Evolutionary conservation across 2,329 filamentous ascomycete species (phyloP), one percentile per base, ranked within the genome.

Genomic region (Claviceps spartinae): DNA sequence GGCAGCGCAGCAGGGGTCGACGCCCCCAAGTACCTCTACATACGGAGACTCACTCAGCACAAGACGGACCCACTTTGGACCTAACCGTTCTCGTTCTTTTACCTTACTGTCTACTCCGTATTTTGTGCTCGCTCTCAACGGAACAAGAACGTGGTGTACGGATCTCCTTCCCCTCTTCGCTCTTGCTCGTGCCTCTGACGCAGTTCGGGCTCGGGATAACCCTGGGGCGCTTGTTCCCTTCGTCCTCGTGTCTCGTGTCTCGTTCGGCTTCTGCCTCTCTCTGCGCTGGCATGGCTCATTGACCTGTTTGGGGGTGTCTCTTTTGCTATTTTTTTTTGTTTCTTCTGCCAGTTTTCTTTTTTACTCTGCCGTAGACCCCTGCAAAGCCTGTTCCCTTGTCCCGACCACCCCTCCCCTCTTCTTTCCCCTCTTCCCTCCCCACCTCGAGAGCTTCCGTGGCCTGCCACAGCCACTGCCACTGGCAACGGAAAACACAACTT

Each of bases 21-120:
- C 16, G 34, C n/a, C 34, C 41, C 34, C 41, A 53, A 50, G 51
- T 50, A 49, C 47, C 51, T 50, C 36, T 49, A 53, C 51, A 24
- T 36, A 11, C 5, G 24, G 47, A 47, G 47, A 36, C 47, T 36
- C 49, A 48, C 36, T 51, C 26, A 46, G 22, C 47, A 30, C 16
- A 7, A 7, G 30, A 34, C 30, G 26, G 37, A 3, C 45, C 50
- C 45, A 30, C 45, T 52, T 42, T 36, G 11, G 47, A 41, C 37
- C 37, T n/a, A 40, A 41, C 36, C 14, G 13, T 20, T 30, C 22
- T 48, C 47, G 47, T 9, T 48, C 30, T 48, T 48, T 48, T 40
- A 2, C 18, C 41, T 48, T 40, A 2, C 18, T 34, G n/a, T 47
- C 24, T 46, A 22, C 22, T 22, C 22, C 22, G 22, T 22, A 22